phyloP scores from a whole-genome alignment of 306 rosid species.

The Castanea sativa region DNA sequence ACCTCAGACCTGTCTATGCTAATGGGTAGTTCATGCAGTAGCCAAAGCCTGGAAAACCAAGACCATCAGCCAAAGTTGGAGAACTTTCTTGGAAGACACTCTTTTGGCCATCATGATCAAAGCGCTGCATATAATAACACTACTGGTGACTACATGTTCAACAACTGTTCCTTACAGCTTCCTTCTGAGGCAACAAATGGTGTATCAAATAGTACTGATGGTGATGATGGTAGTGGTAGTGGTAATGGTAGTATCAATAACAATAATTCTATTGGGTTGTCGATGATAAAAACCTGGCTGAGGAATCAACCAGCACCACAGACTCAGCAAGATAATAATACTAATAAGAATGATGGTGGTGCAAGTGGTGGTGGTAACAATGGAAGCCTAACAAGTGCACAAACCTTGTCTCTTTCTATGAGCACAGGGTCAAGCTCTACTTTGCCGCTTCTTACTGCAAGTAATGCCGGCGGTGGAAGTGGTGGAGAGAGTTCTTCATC shows the following conservation, averaged over 20 bases:
- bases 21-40: constrained; percentile 40
- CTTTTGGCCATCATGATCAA: constrained; percentile 47
- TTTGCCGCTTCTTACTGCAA: constrained; percentile 34
- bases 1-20: constrained; percentile 41
- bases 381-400: constrained; percentile 26
- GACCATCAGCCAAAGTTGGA: constrained; percentile 71
- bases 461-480: constrained; percentile 11
- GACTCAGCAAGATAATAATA: constrained; percentile 19
- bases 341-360: constrained; percentile 13
- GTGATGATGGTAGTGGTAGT: background rate
- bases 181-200: constrained; percentile 27
- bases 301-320: constrained; percentile 60
- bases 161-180: constrained; percentile 38
- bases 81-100: constrained; percentile 79
- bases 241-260: background rate
- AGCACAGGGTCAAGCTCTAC: constrained; percentile 62
- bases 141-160: constrained; percentile 33
- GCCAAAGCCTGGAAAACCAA: constrained; percentile 48
- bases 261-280: constrained; percentile 59
- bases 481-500: constrained; percentile 55
- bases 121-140: constrained; percentile 21
- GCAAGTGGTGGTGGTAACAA: constrained; percentile 4
- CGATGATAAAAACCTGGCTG: constrained; percentile 90
- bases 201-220: background rate
- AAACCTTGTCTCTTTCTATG: constrained; percentile 73